Evolutionary conservation across 2,329 filamentous ascomycete genomes (phyloP).

Genomic region (Dichotomopilus funicola): DNA sequence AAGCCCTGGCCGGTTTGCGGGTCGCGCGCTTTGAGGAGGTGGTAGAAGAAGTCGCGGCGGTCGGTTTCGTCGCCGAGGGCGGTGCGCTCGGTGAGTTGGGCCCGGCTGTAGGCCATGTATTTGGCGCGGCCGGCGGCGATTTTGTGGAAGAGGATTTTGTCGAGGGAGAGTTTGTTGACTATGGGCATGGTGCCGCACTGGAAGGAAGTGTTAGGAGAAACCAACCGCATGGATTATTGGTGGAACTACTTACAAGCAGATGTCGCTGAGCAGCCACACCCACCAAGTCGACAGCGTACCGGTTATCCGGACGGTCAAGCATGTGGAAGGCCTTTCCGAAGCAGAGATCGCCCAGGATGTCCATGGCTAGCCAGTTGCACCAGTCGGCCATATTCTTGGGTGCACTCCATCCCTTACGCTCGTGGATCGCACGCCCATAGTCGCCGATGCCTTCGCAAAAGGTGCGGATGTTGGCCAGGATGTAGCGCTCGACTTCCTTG

Average conservation of each 20-base stretch:
- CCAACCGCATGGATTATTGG: background rate
- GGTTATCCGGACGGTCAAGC: conserved; percentile 53
- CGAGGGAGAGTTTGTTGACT: conserved; percentile 58
- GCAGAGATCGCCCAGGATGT: conserved; percentile 54
- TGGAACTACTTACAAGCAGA: conserved; percentile 49
- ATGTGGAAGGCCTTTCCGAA: conserved; percentile 58
- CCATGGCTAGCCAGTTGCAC: conserved; percentile 58
- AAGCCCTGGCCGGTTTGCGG: conserved; percentile 64
- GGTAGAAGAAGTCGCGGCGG: conserved; percentile 70
- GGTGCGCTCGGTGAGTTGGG: conserved; percentile 60
- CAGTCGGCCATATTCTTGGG: conserved; percentile 57
- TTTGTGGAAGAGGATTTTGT: conserved; percentile 60
- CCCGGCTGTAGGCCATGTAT: conserved; percentile 66
- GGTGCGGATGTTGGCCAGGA: conserved; percentile 58
- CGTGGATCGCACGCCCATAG: conserved; percentile 31
- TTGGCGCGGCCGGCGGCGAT: conserved; percentile 60
- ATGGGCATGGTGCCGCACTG: conserved; percentile 67
- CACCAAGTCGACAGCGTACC: conserved; percentile 61
- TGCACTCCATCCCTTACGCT: conserved; percentile 50
- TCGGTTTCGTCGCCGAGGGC: conserved; percentile 59
- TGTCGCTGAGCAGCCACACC: conserved; percentile 62
- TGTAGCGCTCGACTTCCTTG: conserved; percentile 62
- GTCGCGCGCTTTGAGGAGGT: conserved; percentile 64
- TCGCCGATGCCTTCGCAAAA: conserved; percentile 55
- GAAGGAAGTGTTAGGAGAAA: too few relatives aligned